Conservation (phyloP, 495 filamentous ascomycete genomes). For the Rhypophila decipiens region DNA sequence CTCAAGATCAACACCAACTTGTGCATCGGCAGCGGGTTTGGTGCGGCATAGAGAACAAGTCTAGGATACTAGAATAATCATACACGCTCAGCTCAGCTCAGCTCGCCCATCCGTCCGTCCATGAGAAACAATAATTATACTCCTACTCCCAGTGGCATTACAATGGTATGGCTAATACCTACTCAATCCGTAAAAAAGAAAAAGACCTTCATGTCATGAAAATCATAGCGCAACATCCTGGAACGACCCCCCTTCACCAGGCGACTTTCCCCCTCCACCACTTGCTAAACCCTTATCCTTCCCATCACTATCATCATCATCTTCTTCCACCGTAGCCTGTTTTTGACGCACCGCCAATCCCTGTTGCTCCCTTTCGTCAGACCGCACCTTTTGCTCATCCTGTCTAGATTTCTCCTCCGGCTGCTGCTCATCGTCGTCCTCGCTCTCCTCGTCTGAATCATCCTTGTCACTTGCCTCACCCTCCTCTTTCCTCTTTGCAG, state of each 20-base stretch:
- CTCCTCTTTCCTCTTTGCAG: constrained; percentile 17
- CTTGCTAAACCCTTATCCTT: constrained; percentile 6
- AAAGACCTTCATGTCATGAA: no score
- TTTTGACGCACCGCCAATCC: constrained; percentile 39
- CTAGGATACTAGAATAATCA: no score
- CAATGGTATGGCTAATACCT: no score
- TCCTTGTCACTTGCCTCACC: constrained; percentile 19
- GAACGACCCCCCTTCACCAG: constrained; percentile 42
- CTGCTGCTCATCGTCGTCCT: constrained; percentile 30
- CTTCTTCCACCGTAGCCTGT: constrained; percentile 26
- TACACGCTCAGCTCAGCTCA: no score
- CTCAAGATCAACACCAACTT: no score
- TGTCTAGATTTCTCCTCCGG: constrained; percentile 24
- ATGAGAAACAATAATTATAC: no score
- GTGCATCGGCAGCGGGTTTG: no score
- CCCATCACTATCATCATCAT: constrained; percentile 25
- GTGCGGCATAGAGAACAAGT: no score
- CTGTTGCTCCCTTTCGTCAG: constrained; percentile 47
- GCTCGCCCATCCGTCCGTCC: no score
- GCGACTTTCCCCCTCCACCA: constrained; percentile 31
- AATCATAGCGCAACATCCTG: constrained; percentile 47
- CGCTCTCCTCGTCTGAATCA: constrained; percentile 16
- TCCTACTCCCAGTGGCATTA: no score
- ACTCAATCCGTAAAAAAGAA: no score
- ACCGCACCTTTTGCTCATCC: constrained; percentile 51